Conservation (phyloP, 805 yeast genomes). For the Ogataea ganodermae region DNA sequence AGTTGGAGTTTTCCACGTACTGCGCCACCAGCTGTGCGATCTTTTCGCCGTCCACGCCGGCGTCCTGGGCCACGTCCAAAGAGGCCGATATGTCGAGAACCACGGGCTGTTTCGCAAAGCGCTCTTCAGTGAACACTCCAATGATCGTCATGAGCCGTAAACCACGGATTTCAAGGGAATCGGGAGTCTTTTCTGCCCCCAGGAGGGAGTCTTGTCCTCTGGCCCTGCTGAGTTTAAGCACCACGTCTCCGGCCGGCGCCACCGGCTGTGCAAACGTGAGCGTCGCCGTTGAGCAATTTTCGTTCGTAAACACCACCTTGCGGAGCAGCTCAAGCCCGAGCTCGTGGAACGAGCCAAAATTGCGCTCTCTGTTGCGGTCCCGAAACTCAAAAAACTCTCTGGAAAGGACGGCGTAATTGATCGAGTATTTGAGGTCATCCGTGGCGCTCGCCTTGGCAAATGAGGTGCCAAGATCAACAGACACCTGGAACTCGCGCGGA, state of each 20-base stretch:
- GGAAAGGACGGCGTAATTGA: conserved; percentile 86
- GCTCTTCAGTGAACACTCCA: conserved; percentile 91
- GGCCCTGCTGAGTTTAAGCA: conserved; percentile 13
- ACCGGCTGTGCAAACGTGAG: conserved; percentile 16
- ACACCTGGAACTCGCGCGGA: conserved; percentile 24
- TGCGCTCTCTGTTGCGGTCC: conserved; percentile 40
- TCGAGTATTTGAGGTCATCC: conserved; percentile 79
- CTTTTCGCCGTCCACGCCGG: conserved; percentile 39
- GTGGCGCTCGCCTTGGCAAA: conserved; percentile 72
- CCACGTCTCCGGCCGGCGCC: conserved; percentile 1
- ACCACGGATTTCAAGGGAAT: conserved; percentile 44
- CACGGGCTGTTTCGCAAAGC: conserved; percentile 79
- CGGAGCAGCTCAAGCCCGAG: conserved; percentile 30
- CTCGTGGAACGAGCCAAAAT: conserved; percentile 44
- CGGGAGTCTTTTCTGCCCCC: neutral
- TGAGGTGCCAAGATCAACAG: conserved; percentile 63
- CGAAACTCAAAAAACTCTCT: conserved; percentile 60
- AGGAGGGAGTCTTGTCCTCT: neutral
- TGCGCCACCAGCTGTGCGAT: conserved; percentile 50
- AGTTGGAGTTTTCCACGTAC: conserved; percentile 77
- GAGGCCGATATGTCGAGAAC: conserved; percentile 55
- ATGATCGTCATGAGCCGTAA: conserved; percentile 72
- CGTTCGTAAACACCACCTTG: conserved; percentile 22
- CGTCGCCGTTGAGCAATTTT: conserved; percentile 20
- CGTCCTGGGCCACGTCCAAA: conserved; percentile 22